Evolutionary conservation across 179 eudicot genomes (phyloP), one percentile per base, ranked within the genome.

Genomic region (Silene noctiflora): DNA sequence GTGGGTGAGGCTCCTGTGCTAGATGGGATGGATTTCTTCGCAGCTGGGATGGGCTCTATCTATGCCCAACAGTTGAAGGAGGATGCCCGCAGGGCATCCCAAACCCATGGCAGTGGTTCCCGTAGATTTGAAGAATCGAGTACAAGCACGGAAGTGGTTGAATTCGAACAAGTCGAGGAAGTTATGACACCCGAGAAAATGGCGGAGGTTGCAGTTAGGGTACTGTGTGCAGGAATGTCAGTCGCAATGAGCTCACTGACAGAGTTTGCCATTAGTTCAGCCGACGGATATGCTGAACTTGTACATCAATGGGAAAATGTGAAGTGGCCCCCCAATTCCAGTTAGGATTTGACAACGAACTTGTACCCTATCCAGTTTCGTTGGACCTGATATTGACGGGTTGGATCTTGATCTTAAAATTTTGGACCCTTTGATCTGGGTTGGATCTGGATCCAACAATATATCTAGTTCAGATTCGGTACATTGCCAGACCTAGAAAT

Each of bases 201-300:
- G 93, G 97, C 92, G 12, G 98, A 94, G 77, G 88, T 94, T 70
- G 98, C 94, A 33, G 84, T 92, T 3, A 87, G 89, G 78, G 96
- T 94, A 29, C 81, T 94, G 14, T 94, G 97, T 84, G 98, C 98
- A 42, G 97, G 98, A 80, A 90, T 94, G 98, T 89, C 94, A 13
- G 94, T 90, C 56, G 94, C 96, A 48, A 84, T 94, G 84, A 94
- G 93, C 80, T 88, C 96, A 53, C 79, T 94, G 79, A 77, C 92
- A 60, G 97, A 92, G 79, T 94, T 92, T 84, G 89, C 97, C 31
- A 17, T 85, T 55, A 80, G 84, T 80, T 94, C 98, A 70, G 92
- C 96, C 6, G 84, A 88, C 68, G 98, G 98, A 51, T 94, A 94
- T 76, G 89, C 85, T 69, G 91, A 91, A 79, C 87, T 94, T 74